Conservation (phyloP, 2,329 filamentous ascomycete genomes). For the Ophiostoma pallidulum region DNA sequence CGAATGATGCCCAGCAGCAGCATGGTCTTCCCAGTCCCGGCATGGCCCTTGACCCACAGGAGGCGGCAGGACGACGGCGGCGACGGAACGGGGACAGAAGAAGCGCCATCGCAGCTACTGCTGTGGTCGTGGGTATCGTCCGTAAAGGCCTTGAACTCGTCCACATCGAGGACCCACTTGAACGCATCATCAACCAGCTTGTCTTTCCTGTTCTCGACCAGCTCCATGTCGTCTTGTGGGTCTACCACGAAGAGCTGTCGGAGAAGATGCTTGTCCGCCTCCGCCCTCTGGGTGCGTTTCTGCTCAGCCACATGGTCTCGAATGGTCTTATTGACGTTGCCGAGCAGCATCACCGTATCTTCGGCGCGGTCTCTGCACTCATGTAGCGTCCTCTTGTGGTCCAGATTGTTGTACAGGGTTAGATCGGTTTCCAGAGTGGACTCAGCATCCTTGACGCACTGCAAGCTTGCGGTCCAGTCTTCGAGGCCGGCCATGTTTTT, state of each 20-base stretch:
- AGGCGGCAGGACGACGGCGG: not conserved
- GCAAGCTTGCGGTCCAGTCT: constrained; percentile 26
- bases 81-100: too few relatives aligned
- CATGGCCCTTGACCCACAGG: constrained; percentile 3
- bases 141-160: constrained; percentile 1
- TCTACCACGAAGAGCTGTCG: not conserved
- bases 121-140: not conserved
- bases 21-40: constrained; percentile 5
- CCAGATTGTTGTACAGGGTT: not conserved
- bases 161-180: constrained; percentile 1
- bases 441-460: constrained; percentile 24
- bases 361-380: not conserved
- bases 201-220: constrained; percentile 2
- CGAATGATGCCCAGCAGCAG: constrained; percentile 1
- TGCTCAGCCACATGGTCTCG: not conserved
- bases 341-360: not conserved
- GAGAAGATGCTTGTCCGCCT: not conserved
- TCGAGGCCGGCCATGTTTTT: constrained; percentile 24
- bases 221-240: constrained; percentile 1
- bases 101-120: not conserved
- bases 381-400: not conserved
- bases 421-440: not conserved
- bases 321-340: not conserved
- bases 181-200: not conserved
- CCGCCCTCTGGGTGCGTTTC: not conserved